Base-by-base conservation (phyloP, 495 filamentous ascomycete genomes). In the Coniosporium apollinis region DNA sequence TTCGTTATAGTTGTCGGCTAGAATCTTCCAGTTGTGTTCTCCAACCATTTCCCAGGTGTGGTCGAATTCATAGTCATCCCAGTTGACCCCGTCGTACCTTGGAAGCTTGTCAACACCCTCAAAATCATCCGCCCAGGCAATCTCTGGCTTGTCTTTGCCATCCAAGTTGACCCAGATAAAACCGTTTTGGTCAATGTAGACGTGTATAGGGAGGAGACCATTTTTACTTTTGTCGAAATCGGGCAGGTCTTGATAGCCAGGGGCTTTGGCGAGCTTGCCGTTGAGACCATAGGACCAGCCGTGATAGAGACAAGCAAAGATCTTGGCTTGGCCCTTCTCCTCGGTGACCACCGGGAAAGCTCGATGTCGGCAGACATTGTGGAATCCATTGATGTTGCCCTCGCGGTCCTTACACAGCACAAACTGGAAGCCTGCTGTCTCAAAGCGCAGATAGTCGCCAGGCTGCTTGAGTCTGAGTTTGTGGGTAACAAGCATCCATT, bases 251-350 rank as follows among this genome's bases (percentile, higher is more conserved):
- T 73, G 59, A 39, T 67, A 75, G 2, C 61, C 56, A 0, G 70
- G 70, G 2, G 72, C 70, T 48, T 73, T 72, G 30, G 69, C 61
- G 25, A 76, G 49, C 22, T 64, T 58, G 13, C 72, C 70, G 28
- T 49, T 58, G 4, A 62, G 59, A 36, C 68, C 63, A 40, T 74
- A 75, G 24, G 62, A 66, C 71, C 72, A 77, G 17, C 72, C 70
- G 48, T 77, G 72, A 42, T 74, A 77, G 28, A 64, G 57, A 49
- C 70, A 77, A 1, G 59, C 52, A 9, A 75, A 61, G 38, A 72
- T 63, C 5, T 57, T 55, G 11, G 65, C 49, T 6, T 54, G 60
- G 3, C 70, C 70, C 6, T 49, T 37, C 5, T 61, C 55, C 25
- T 62, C 61, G 8, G 58, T 60, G 6, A 72, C 65, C 15, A 74